phyloP scores from a whole-genome alignment of 2,329 filamentous ascomycete species.

The Paecilomyces formosus region DNA sequence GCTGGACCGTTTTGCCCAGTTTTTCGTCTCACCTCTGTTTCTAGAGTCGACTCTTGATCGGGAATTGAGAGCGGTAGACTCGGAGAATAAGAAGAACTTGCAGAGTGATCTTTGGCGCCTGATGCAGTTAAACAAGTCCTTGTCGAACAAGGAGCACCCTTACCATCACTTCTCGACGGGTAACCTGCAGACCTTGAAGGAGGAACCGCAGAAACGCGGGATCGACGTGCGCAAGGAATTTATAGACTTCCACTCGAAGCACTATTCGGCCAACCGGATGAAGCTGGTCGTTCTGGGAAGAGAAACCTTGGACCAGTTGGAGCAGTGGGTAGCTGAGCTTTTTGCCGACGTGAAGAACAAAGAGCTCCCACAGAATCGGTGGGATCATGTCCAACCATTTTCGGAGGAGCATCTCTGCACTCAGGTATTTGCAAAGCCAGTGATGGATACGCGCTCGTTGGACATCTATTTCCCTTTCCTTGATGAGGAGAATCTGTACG shows the following conservation, averaged over 20 bases:
- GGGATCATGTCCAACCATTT: conserved; percentile 57
- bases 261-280: conserved; percentile 92
- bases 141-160: conserved; percentile 82
- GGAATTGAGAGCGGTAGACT: conserved; percentile 83
- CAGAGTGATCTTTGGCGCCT: conserved; percentile 85
- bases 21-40: conserved; percentile 85
- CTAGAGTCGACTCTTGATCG: conserved; percentile 76
- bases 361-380: conserved; percentile 60
- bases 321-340: conserved; percentile 75
- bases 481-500: conserved; percentile 72
- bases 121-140: conserved; percentile 77
- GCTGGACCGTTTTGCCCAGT: conserved; percentile 86
- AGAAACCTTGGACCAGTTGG: conserved; percentile 72
- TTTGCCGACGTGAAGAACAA: conserved; percentile 80
- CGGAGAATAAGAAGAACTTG: conserved; percentile 95
- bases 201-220: conserved; percentile 67
- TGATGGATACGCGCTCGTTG: conserved; percentile 76
- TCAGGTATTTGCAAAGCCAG: conserved; percentile 81
- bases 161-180: conserved; percentile 90
- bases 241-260: conserved; percentile 80
- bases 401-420: conserved; percentile 55
- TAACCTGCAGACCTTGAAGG: conserved; percentile 78
- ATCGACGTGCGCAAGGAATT: conserved; percentile 86
- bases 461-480: conserved; percentile 78
- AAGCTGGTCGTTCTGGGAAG: conserved; percentile 81